These are phyloP conservation scores for Cubamyces sp. DNA, from an alignment of 768 basidiomycete species.

Conservation along the genomic window DNA sequence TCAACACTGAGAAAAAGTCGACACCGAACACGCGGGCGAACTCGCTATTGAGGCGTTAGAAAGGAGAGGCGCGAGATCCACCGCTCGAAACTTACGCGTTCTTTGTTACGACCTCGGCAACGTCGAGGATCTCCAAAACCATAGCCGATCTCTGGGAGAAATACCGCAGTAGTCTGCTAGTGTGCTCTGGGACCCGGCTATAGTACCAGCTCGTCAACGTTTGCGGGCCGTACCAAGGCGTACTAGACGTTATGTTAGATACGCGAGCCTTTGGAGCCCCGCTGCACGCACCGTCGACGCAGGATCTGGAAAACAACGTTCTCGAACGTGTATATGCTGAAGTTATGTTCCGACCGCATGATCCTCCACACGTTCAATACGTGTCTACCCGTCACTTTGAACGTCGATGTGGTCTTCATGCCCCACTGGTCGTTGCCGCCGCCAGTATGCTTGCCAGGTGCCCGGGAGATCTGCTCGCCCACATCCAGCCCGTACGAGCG, in stretches of 20 bases:
- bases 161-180: conserved; percentile 61
- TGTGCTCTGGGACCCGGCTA: conserved; percentile 59
- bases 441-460: conserved; percentile 49
- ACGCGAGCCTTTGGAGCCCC: too few species aligned
- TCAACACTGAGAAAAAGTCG: conserved; percentile 95
- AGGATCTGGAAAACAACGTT: conserved; percentile 86
- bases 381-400: conserved; percentile 86
- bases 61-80: not conserved
- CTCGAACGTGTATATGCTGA: conserved; percentile 86
- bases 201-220: conserved; percentile 73
- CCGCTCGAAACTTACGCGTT: conserved; percentile 68
- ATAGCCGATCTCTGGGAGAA: conserved; percentile 65
- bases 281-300: conserved; percentile 69
- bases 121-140: conserved; percentile 80
- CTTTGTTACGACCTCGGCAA: conserved; percentile 82
- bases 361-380: conserved; percentile 93
- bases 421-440: conserved; percentile 69
- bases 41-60: conserved; percentile 57
- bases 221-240: conserved; percentile 70
- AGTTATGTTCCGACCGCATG: conserved; percentile 80
- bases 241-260: too few species aligned
- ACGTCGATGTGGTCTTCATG: conserved; percentile 72
- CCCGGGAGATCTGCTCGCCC: conserved; percentile 74
- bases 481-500: conserved; percentile 70
- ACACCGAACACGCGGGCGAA: conserved; percentile 97